Conservation (phyloP, 768 basidiomycete genomes). For the Hydnum rufescens region DNA sequence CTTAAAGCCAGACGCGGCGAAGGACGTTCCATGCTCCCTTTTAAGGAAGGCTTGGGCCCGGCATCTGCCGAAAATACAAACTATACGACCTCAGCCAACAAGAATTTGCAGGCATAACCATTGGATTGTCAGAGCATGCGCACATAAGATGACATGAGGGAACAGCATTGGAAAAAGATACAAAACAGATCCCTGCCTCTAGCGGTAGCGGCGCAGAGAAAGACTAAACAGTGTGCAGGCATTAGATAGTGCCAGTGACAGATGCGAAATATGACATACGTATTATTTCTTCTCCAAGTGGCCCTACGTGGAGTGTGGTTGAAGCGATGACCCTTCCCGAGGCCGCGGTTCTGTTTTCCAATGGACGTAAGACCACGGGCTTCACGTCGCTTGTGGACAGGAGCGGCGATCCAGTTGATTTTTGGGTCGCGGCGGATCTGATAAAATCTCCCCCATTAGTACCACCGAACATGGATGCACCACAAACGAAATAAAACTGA, state of each 20-base stretch:
- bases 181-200: background rate
- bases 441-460: background rate
- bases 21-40: too few relatives aligned
- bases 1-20: too few relatives aligned
- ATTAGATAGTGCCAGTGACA: background rate
- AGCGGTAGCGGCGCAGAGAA: constrained; percentile 18
- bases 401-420: constrained; percentile 98
- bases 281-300: constrained; percentile 98
- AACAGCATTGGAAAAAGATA: background rate
- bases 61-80: too few relatives aligned
- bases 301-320: constrained; percentile 82
- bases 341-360: constrained; percentile 93
- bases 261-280: constrained; percentile 16
- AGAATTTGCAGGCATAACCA: too few relatives aligned
- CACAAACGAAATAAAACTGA: constrained; percentile 23
- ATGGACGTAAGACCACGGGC: constrained; percentile 91
- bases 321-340: constrained; percentile 89
- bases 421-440: constrained; percentile 87
- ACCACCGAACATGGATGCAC: background rate
- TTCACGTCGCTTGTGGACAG: constrained; percentile 97
- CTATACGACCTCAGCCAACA: too few relatives aligned
- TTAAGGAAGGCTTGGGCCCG: too few relatives aligned
- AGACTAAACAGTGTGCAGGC: constrained; percentile 10
- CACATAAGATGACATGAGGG: background rate
- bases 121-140: too few relatives aligned